Evolutionary conservation across 2,329 filamentous ascomycete genomes (phyloP).

Genomic region (Sporothrix variecibatus): DNA sequence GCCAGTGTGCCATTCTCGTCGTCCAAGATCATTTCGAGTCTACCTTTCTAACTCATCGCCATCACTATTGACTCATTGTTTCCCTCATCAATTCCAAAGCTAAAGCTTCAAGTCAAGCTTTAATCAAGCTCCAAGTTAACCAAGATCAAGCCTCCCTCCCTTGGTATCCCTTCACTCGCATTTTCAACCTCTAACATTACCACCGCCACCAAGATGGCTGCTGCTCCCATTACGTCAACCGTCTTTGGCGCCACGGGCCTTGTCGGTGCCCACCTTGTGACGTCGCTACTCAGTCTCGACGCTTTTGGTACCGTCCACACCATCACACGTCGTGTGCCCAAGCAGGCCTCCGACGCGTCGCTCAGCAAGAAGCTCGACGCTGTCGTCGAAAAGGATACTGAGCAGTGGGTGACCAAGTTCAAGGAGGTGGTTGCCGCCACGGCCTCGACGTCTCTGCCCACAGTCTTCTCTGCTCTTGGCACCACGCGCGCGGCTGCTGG

Average conservation of each 20-base stretch:
- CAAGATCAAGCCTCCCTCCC: background rate
- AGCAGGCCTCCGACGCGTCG: conserved; percentile 54
- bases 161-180: background rate
- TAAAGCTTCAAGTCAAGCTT: background rate
- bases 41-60: background rate
- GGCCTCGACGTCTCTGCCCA: conserved; percentile 49
- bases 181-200: background rate
- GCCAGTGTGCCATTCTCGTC: background rate
- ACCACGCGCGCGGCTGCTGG: conserved; percentile 78
- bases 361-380: conserved; percentile 65
- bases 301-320: conserved; percentile 59
- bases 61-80: background rate
- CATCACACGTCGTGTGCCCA: conserved; percentile 66
- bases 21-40: background rate
- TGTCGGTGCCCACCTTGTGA: conserved; percentile 73
- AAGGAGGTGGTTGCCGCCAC: conserved; percentile 42
- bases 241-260: conserved; percentile 68
- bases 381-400: conserved; percentile 67
- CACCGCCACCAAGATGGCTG: conserved; percentile 11
- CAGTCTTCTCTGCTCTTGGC: conserved; percentile 77
- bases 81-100: background rate
- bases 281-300: conserved; percentile 57
- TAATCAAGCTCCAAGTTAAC: background rate
- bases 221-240: conserved; percentile 34
- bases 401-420: conserved; percentile 67